phyloP scores from a whole-genome alignment of 805 yeast genomes.

The Blastobotrys chiropterorum region DNA sequence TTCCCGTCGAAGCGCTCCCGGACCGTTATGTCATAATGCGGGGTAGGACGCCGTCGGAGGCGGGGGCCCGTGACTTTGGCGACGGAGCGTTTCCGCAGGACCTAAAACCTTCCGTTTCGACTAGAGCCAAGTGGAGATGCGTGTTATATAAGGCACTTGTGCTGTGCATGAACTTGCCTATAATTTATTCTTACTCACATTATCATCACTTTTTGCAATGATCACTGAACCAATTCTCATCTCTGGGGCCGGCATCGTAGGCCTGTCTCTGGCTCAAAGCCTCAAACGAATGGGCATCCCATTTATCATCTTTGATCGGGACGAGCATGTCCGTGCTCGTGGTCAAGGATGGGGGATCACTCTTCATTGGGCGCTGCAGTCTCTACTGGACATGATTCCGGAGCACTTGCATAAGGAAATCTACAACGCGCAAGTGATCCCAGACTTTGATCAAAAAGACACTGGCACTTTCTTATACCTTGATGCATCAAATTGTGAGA shows the following conservation, averaged over 20 bases:
- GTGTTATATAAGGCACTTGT: neutral
- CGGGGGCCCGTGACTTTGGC: neutral
- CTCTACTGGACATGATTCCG: neutral
- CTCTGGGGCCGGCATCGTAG: neutral
- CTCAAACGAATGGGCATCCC: neutral
- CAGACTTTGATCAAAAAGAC: neutral
- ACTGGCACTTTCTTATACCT: neutral
- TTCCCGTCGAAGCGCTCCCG: neutral
- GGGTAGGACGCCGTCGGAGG: neutral
- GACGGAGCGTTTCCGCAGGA: neutral
- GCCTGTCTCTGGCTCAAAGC: neutral
- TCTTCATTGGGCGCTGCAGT: neutral
- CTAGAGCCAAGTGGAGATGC: neutral
- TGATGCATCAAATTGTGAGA: neutral
- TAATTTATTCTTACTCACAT: neutral
- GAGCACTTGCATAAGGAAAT: neutral
- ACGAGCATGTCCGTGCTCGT: neutral
- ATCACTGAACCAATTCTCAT: neutral
- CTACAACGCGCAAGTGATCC: neutral
- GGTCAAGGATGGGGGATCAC: neutral
- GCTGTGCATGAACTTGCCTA: too few relatives aligned
- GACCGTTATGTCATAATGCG: neutral
- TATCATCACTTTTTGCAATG: neutral
- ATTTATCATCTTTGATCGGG: neutral
- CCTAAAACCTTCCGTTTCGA: neutral